Evolutionary conservation across 2,329 filamentous ascomycete genomes (phyloP), one percentile per base, ranked within the genome.

Genomic region (Clonostachys byssicola): DNA sequence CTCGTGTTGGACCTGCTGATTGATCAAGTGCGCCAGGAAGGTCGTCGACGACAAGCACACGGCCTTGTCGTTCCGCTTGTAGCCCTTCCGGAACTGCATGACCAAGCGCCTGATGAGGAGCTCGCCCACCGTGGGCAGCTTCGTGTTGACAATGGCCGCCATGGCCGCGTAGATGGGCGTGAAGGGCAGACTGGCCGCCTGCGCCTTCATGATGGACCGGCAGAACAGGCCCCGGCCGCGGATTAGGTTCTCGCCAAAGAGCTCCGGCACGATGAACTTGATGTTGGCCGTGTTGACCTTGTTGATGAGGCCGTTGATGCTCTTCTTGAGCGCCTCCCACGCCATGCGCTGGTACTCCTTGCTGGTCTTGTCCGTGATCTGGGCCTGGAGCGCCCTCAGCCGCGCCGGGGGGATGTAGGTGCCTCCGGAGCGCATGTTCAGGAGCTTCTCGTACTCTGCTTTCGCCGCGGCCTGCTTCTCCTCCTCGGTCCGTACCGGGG

Each of bases 301-400:
- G 79, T 99, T 99, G 78, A 99, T 96, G 54, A 99, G 73, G 58
- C 94, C 94, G 64, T 99, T 97, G 71, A 99, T 96, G 43, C 89
- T 94, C 75, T 99, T 99, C 74, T 99, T 99, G 61, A 99, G 74
- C 12, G 92, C 92, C 69, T 99, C 94, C 94, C 94, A 99, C 9
- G 92, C 91, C 89, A 99, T 95, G 59, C 94, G 89, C 78, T 97
- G 94, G 64, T 96, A 97, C 71, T 97, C 94, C 68, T 96, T 95
- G 68, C 86, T 95, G 47, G 81, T 85, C 75, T 95, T 96, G 72
- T 99, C 94, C 52, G 91, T 96, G 66, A 99, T 96, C 69, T 96
- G 91, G 46, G 92, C 89, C 72, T 99, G 94, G 51, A 99, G 80
- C 38, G 92, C 92, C 57, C 91, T 84, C 61, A 99, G 75, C 56